These are phyloP conservation scores for Coemansia sp. DNA, from an alignment of 192 early-diverging fungal genomes.

Conservation along the genomic window DNA sequence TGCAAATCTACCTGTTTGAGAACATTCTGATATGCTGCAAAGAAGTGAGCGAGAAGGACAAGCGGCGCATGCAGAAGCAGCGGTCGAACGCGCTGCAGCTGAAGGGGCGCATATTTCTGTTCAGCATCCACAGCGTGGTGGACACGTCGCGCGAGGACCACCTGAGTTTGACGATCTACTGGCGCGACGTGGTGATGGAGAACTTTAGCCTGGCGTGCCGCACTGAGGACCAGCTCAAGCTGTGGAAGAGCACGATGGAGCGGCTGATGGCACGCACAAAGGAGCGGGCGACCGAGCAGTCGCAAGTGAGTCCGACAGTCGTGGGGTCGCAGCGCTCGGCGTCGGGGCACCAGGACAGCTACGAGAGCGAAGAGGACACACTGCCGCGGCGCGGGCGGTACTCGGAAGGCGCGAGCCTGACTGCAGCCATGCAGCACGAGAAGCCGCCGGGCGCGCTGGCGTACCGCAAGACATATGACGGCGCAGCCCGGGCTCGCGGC, in stretches of 20 bases:
- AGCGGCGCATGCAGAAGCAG: constrained; percentile 55
- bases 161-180: constrained; percentile 72
- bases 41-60: constrained; percentile 71
- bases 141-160: constrained; percentile 60
- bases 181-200: constrained; percentile 80
- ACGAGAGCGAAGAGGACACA: constrained; percentile 31
- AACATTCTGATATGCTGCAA: constrained; percentile 91
- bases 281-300: constrained; percentile 35
- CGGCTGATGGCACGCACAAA: constrained; percentile 63
- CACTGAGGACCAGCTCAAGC: constrained; percentile 87
- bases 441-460: constrained; percentile 25
- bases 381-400: constrained; percentile 41
- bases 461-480: constrained; percentile 53
- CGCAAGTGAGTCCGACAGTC: constrained; percentile 11
- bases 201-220: constrained; percentile 86
- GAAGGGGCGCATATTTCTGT: constrained; percentile 85
- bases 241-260: constrained; percentile 82
- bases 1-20: constrained; percentile 92
- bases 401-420: constrained; percentile 51
- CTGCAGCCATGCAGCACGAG: constrained; percentile 41
- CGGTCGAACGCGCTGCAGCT: constrained; percentile 61
- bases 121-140: constrained; percentile 71
- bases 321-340: constrained; percentile 14
- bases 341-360: constrained; percentile 25
- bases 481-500: constrained; percentile 21